A percentile compares a stretch with the other conserved stretches of the same genome.
Conservation (phyloP, 768 basidiomycete genomes). For the Pleurotus citrinopileatus region DNA sequence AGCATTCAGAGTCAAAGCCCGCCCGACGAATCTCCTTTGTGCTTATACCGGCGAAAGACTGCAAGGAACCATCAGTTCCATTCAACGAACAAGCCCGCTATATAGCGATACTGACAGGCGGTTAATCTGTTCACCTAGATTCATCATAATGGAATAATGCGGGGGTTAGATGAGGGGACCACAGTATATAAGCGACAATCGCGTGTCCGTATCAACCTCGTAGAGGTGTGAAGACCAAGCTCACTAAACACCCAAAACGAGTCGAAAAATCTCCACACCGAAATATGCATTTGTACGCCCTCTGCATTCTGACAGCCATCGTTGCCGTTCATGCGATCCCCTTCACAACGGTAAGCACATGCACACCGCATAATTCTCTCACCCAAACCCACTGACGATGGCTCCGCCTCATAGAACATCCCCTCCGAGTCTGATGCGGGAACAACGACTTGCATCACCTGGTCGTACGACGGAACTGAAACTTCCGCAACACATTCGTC, state of each 20-base stretch:
- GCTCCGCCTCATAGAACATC: background rate
- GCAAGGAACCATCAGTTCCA: background rate
- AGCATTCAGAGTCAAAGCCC: too few relatives aligned
- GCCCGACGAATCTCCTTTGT: background rate
- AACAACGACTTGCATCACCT: constrained; percentile 6
- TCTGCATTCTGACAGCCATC: background rate
- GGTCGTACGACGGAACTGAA: background rate
- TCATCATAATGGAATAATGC: background rate
- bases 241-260: too few relatives aligned
- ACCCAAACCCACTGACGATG: background rate
- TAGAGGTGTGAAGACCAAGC: too few relatives aligned
- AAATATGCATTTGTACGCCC: background rate
- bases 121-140: too few relatives aligned
- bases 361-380: background rate
- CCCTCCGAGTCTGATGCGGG: constrained; percentile 1
- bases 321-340: background rate
- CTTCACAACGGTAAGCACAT: constrained; percentile 1
- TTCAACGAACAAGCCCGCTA: background rate
- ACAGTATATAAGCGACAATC: background rate
- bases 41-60: background rate
- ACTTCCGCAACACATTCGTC: background rate
- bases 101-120: too few relatives aligned
- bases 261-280: too few relatives aligned
- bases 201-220: too few relatives aligned
- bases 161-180: background rate